Evolutionary conservation across 306 rosid species (phyloP), one percentile per base, ranked within the genome.

Genomic region (Cucumis hystrix): DNA sequence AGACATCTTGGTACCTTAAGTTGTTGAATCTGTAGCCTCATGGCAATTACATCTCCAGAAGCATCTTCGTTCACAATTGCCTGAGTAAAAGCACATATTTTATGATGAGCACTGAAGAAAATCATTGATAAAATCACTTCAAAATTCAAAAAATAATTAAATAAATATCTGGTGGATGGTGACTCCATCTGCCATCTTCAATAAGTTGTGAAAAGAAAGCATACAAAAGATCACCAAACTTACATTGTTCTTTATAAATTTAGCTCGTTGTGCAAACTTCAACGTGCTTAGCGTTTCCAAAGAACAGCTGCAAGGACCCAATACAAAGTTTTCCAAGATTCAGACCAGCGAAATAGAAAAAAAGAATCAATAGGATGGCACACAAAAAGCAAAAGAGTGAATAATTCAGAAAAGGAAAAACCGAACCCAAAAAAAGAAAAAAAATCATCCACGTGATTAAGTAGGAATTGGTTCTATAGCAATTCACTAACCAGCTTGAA

Each of bases 261-360:
- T 95, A 75, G 99, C 99, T 1, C 99, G 97, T 63, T 95, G 99
- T 59, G 99, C 99, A 37, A 95, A 95, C 88, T 95, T 95, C 86
- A 95, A 76, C 64, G 99, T 95, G 96, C 99, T 95, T 77, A 95
- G 75, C n/a, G 99, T 95, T 91, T 95, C 99, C 80, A 89, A 83
- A 18, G 93, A 95, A 79, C 97, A 95, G 84, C 99, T 95, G 92
- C 89, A 89, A 80, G 80, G 78, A 60, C 65, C 77, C 80, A 80
- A 39, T 75, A 68, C 39, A 79, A 67, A 33, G 65, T 23, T 28
- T 71, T 17, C 0, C 8, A 72, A 18, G 65, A 83, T 68, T 35
- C 12, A 60, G 13, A 45, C 37, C 62, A 17, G 65, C 55, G 7
- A n/a, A 40, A 41, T 57, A 6, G 39, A 40, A 64, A 21, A 17